Evolutionary conservation across 2,329 filamentous ascomycete genomes (phyloP), one percentile per base, ranked within the genome.

Genomic region (Diaporthe longicolla): DNA sequence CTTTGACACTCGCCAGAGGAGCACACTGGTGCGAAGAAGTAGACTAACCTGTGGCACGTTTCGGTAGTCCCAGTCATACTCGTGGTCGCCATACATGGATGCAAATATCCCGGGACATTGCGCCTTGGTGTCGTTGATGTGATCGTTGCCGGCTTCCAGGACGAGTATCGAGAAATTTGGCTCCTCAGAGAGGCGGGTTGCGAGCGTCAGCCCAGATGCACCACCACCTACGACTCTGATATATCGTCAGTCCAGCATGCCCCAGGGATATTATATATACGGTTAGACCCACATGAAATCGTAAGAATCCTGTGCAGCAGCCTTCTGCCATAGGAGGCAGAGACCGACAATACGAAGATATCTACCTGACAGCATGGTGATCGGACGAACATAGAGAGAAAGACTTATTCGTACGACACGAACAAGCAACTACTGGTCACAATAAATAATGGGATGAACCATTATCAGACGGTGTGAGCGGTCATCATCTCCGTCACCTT

Each of bases 191-290:
- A 75, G 71, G 7, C 73, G 73, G 3, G 73, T 73, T 3, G 73
- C 73, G 8, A 73, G 58, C 24, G 73, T 71, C 57, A 75, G 29
- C 29, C 73, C 73, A 4, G 73, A 54, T 11, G 73, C 70, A 17
- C 73, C 73, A 19, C 73, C 73, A 4, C 73, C 73, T 10, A 75
- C 59, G 40, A 75, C 63, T 54, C 63, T 68, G n/a, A 21, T 26
- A 54, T 40, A 11, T 40, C 48, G n/a, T 68, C 48, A 68, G 48
- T 17, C n/a, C 48, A 37, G 3, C 17, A 9, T 40, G 8, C 13
- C 6, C 11, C 4, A 54, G 6, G 17, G 21, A 21, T 1, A 24
- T 24, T 2, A 10, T 11, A 4, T 32, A 54, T 54, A 1, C 24
- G 0, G 2, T 26, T 17, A 68, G 48, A 52, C 63, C 9, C 40